Percentiles rank a stretch among this genome's conserved stretches.
Evolutionary conservation across 2,329 filamentous ascomycete genomes (phyloP).

Genomic region (Penicillium sp.): DNA sequence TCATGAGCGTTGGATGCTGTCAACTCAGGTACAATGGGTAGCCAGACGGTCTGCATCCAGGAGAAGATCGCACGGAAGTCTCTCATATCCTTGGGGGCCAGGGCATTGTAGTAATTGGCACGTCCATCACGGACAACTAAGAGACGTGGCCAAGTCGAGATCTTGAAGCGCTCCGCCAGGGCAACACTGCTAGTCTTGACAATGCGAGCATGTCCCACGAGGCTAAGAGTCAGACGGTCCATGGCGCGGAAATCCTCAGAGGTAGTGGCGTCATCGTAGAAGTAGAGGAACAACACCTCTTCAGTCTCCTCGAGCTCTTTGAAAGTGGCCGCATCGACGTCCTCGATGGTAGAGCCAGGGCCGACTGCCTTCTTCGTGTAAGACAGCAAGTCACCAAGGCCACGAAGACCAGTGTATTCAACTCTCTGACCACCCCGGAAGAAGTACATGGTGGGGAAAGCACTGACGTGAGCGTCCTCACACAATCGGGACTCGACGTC

Average conservation of each 20-base stretch:
- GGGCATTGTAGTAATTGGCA: slow-evolving; percentile 84
- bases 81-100: slow-evolving; percentile 90
- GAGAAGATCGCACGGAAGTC: slow-evolving; percentile 77
- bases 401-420: slow-evolving; percentile 90
- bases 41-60: slow-evolving; percentile 97
- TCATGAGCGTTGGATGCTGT: slow-evolving; percentile 89
- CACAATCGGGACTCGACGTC: slow-evolving; percentile 85
- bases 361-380: slow-evolving; percentile 88
- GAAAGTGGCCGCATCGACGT: slow-evolving; percentile 78
- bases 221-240: slow-evolving; percentile 80
- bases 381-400: slow-evolving; percentile 83
- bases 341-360: slow-evolving; percentile 73
- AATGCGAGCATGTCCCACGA: slow-evolving; percentile 89
- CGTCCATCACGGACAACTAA: slow-evolving; percentile 87
- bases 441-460: slow-evolving; percentile 89
- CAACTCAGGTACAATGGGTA: slow-evolving; percentile 92
- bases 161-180: slow-evolving; percentile 84
- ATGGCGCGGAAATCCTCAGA: slow-evolving; percentile 88
- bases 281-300: slow-evolving; percentile 95
- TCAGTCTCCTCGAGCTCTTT: slow-evolving; percentile 86
- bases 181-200: slow-evolving; percentile 84
- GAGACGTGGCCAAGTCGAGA: slow-evolving; percentile 94
- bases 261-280: slow-evolving; percentile 94
- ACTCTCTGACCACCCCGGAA: slow-evolving; percentile 90
- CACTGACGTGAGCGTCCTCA: slow-evolving; percentile 80